Percentiles rank a stretch among this genome's conserved stretches.
Evolutionary conservation across 768 basidiomycete species (phyloP).

Genomic region (Suillus decipiens): DNA sequence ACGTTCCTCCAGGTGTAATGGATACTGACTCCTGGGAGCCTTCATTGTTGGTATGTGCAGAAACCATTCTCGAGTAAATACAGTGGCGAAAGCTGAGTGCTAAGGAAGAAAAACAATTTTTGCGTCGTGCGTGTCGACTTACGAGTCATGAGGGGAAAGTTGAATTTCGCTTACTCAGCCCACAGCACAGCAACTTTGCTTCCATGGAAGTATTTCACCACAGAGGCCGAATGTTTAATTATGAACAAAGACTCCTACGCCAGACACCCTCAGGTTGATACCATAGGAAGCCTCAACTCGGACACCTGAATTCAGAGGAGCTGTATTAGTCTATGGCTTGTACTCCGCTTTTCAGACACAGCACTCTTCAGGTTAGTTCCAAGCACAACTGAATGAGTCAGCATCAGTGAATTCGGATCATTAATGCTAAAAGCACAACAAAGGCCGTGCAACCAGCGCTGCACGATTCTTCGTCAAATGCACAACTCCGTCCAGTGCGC

Average conservation of each 20-base stretch:
- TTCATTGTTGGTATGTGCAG: conserved; percentile 33
- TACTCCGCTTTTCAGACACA: neutral
- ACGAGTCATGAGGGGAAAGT: conserved; percentile 4
- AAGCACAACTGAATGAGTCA: neutral
- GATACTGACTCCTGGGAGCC: conserved; percentile 54
- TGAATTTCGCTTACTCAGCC: conserved; percentile 8
- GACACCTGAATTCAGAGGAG: neutral
- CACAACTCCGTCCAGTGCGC: neutral
- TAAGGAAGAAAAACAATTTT: neutral
- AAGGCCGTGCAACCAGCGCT: conserved; percentile 4
- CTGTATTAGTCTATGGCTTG: neutral
- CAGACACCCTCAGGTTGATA: neutral
- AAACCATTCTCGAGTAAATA: conserved; percentile 27
- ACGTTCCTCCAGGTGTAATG: conserved; percentile 73
- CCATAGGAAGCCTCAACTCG: neutral
- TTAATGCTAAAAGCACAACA: neutral
- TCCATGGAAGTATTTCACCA: conserved; percentile 2
- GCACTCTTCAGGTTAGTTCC: neutral
- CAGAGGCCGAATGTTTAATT: neutral
- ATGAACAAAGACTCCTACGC: neutral
- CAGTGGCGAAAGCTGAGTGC: neutral
- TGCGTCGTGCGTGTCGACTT: conserved; percentile 6
- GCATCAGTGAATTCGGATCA: neutral
- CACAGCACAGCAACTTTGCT: conserved; percentile 7
- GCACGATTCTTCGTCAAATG: neutral